These are phyloP conservation scores for Botryosphaeria dothidea DNA, from an alignment of 2,329 filamentous ascomycete species.

Conservation along the genomic window DNA sequence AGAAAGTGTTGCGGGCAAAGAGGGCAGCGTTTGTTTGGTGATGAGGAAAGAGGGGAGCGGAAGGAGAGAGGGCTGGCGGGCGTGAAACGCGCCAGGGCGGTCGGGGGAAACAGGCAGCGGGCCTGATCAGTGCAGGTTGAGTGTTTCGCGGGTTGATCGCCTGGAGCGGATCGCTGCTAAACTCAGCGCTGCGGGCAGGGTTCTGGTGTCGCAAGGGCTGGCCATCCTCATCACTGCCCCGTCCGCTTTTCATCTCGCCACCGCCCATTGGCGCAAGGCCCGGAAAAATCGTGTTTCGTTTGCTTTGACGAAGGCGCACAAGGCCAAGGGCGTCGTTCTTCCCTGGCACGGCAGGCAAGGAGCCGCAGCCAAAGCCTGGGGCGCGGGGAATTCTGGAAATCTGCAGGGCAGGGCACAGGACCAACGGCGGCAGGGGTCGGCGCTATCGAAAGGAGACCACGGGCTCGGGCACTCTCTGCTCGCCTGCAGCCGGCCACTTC, in stretches of 20 bases:
- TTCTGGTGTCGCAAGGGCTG: constrained; percentile 15
- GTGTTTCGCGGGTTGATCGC: constrained; percentile 16
- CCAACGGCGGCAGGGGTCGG: neutral
- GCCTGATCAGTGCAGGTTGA: constrained; percentile 8
- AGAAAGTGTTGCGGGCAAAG: neutral
- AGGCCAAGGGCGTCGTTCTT: neutral
- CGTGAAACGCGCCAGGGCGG: constrained; percentile 10
- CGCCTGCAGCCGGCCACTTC: neutral
- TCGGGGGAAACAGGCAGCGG: constrained; percentile 10
- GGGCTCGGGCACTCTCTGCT: neutral
- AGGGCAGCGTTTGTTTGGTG: neutral
- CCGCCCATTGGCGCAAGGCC: neutral
- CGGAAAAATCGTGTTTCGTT: constrained; percentile 7
- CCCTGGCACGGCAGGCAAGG: neutral
- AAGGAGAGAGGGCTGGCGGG: neutral
- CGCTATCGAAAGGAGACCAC: neutral
- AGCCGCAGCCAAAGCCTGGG: neutral
- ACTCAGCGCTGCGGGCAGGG: constrained; percentile 3
- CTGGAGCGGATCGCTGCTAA: constrained; percentile 16
- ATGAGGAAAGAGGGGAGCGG: neutral
- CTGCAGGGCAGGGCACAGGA: neutral
- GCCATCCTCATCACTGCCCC: constrained; percentile 4
- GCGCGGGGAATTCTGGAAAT: neutral
- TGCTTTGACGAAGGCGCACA: neutral
- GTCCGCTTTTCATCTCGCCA: constrained; percentile 2